Base-by-base conservation (phyloP, 768 basidiomycete genomes). In the Xanthoconium purpureum region DNA sequence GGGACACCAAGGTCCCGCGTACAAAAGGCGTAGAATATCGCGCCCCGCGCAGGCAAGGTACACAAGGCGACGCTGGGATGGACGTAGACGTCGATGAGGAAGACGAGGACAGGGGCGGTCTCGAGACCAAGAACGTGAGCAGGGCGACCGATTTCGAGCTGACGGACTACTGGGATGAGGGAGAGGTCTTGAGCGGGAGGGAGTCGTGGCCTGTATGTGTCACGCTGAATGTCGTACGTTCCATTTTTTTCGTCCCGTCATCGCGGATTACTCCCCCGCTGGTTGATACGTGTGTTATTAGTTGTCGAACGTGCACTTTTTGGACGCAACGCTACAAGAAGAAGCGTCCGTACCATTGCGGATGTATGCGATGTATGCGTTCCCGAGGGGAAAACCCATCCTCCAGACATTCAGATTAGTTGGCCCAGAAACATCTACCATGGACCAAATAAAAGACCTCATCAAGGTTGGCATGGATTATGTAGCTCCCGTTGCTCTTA, bases 111-210 rank as follows among this genome's bases (percentile, higher is more conserved):
- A 46, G 42, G 38, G 85, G 84, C 59, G 79, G 83, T 3, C 80
- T 89, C 39, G 83, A 84, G 61, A 87, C 84, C 15, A 75, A 83
- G 38, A 60, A 57, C 35, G 70, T 75, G 37, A 68, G 67, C 24
- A 70, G 71, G 10, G 88, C 84, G 12, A 82, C 83, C 10, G 93
- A 95, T 69, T 94, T 94, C 62, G 93, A 95, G 72, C 78, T 94
- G 20, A 80, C 84, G 12, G 92, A 95, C 68, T 89, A 86, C 58
- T 92, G 90, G 89, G 91, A 91, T 63, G 89, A 91, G 59, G 93
- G 93, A 0, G 87, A 85, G 54, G 70, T 76, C 17, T 65, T 93
- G 30, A 78, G 75, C 38, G 85, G 84, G 2, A 75, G 84, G 57
- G 82, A 88, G 2, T 61, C 66, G 13, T 89, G 92, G 84, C 93